A percentile compares a stretch with the other conserved stretches of the same genome.
Evolutionary conservation across 2,329 filamentous ascomycete species (phyloP).

Genomic region (Alternaria viburni): DNA sequence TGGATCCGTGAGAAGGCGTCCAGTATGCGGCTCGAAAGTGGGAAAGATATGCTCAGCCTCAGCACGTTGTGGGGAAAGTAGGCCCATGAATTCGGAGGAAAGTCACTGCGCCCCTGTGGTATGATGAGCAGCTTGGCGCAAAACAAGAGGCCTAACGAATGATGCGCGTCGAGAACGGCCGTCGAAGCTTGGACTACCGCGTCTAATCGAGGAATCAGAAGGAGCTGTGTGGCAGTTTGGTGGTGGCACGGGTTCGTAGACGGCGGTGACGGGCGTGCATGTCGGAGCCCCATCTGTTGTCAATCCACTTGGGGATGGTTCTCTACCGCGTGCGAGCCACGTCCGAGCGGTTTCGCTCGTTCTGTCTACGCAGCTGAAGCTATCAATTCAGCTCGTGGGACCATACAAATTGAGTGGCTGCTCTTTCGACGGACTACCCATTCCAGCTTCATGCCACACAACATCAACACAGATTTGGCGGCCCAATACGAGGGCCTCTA

Average conservation of each 20-base stretch:
- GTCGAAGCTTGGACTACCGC: slow-evolving; percentile 18
- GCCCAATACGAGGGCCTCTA: not conserved
- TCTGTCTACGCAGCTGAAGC: slow-evolving; percentile 26
- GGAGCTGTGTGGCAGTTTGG: slow-evolving; percentile 20
- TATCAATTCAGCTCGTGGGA: slow-evolving; percentile 29
- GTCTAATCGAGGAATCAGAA: slow-evolving; percentile 8
- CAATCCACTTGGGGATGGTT: slow-evolving; percentile 19
- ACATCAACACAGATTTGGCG: not conserved
- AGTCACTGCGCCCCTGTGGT: slow-evolving; percentile 21
- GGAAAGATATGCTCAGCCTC: slow-evolving; percentile 37
- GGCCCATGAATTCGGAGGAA: slow-evolving; percentile 11
- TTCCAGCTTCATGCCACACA: not conserved
- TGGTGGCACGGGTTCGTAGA: slow-evolving; percentile 33
- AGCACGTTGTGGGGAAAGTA: slow-evolving; percentile 30
- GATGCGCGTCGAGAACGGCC: slow-evolving; percentile 4
- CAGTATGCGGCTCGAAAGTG: slow-evolving; percentile 27
- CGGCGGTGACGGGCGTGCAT: slow-evolving; percentile 10
- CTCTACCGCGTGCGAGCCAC: slow-evolving; percentile 28
- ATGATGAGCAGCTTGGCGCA: slow-evolving; percentile 11
- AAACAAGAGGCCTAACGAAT: slow-evolving; percentile 24
- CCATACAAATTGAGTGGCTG: slow-evolving; percentile 11
- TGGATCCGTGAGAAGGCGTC: slow-evolving; percentile 30
- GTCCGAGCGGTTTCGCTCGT: slow-evolving; percentile 22
- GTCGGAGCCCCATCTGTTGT: slow-evolving; percentile 15
- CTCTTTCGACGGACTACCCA: slow-evolving; percentile 4